phyloP scores from a whole-genome alignment of 176 grass and related monocot species.

The Hsuehochloa calcarea region DNA sequence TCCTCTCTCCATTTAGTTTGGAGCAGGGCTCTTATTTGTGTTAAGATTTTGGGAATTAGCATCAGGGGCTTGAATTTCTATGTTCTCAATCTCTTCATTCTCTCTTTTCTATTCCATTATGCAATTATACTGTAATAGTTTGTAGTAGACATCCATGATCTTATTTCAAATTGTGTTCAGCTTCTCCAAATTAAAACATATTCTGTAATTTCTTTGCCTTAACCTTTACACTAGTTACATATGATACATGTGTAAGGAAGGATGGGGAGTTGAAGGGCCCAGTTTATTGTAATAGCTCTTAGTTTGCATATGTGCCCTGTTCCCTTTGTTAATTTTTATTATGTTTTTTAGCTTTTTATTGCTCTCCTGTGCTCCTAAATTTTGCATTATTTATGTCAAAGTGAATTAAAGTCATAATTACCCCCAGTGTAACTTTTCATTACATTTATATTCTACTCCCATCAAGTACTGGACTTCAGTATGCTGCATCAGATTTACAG shows the following conservation, averaged over 20 bases:
- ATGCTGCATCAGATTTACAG: neutral
- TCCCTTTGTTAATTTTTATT: neutral
- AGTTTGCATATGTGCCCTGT: neutral
- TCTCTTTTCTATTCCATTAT: neutral
- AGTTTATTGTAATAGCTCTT: neutral
- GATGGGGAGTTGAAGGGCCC: neutral
- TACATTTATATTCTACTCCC: neutral
- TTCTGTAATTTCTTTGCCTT: neutral
- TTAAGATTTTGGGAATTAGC: constrained; percentile 10
- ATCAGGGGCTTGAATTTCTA: neutral
- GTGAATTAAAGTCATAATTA: neutral
- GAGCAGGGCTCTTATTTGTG: neutral
- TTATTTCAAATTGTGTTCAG: neutral
- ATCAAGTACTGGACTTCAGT: neutral
- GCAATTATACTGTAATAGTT: neutral
- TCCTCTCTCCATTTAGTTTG: neutral
- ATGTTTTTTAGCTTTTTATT: neutral
- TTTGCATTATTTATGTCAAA: neutral
- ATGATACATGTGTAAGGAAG: neutral
- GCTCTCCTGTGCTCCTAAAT: neutral
- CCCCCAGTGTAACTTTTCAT: neutral
- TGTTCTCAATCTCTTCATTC: neutral
- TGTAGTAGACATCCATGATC: neutral
- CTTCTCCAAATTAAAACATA: neutral
- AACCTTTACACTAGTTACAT: neutral